phyloP scores from a whole-genome alignment of 1,139 yeast genomes.

The Saccharomycopsis crataegensis region DNA sequence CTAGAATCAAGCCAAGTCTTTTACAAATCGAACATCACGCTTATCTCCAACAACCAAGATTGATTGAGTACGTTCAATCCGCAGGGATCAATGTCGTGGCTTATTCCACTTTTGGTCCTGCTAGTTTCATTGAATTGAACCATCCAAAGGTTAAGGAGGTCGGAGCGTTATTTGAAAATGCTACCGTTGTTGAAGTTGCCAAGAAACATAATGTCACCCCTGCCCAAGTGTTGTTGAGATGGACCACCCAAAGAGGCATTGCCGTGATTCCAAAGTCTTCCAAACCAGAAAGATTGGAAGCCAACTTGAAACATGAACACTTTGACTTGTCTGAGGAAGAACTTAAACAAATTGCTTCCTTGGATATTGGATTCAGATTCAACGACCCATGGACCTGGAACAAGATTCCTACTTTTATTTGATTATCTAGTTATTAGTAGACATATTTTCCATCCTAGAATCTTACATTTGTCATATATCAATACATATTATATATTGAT shows the following conservation, averaged over 20 bases:
- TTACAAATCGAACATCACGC: slow-evolving; percentile 93
- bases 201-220: slow-evolving; percentile 41
- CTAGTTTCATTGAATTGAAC: slow-evolving; percentile 59
- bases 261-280: slow-evolving; percentile 74
- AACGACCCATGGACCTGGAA: slow-evolving; percentile 80
- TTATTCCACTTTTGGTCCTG: slow-evolving; percentile 82
- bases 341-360: slow-evolving; percentile 40
- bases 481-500: too few species aligned
- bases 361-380: slow-evolving; percentile 69
- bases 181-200: slow-evolving; percentile 47
- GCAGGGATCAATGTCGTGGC: slow-evolving; percentile 68
- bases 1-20: slow-evolving; percentile 68
- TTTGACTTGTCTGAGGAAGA: slow-evolving; percentile 50
- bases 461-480: too few species aligned
- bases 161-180: slow-evolving; percentile 50
- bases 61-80: slow-evolving; percentile 55
- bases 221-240: slow-evolving; percentile 65
- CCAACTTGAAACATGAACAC: slow-evolving; percentile 50
- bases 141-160: slow-evolving; percentile 45
- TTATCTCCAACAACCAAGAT: slow-evolving; percentile 68
- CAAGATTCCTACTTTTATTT: slow-evolving; percentile 19
- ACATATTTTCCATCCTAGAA: too few species aligned
- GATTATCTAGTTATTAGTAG: neutral
- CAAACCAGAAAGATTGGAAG: slow-evolving; percentile 50
- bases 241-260: slow-evolving; percentile 72